Evolutionary conservation across 257 asterid species (phyloP).

Genomic region (Linderniella brevidens): DNA sequence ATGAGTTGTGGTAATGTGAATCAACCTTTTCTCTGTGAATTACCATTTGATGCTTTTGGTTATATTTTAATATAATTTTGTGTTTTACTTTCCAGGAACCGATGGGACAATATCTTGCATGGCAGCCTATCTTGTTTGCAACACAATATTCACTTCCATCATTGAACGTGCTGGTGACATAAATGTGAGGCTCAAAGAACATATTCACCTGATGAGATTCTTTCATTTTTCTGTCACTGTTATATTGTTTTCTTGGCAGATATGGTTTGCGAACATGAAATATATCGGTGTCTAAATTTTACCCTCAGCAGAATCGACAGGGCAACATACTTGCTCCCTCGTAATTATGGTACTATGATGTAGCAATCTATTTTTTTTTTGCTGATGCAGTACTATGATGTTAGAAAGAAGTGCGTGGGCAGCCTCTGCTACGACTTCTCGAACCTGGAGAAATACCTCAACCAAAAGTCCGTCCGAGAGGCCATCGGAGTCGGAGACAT

Average conservation of each 20-base stretch:
- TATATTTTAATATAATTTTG: background rate
- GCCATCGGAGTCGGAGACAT: slow-evolving; percentile 36
- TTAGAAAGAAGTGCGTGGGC: slow-evolving; percentile 42
- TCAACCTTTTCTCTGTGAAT: too few relatives aligned
- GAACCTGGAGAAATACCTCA: slow-evolving; percentile 30
- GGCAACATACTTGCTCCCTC: too few relatives aligned
- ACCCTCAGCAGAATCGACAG: too few relatives aligned
- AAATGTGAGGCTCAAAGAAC: slow-evolving; percentile 26
- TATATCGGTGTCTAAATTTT: too few relatives aligned
- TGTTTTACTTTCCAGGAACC: slow-evolving; percentile 28
- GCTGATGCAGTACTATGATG: slow-evolving; percentile 29
- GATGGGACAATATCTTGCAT: slow-evolving; percentile 43
- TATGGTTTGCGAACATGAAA: too few relatives aligned
- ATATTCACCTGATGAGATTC: background rate
- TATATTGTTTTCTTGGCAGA: too few relatives aligned
- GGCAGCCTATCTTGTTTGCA: slow-evolving; percentile 53
- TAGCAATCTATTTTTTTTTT: background rate
- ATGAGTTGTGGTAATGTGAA: too few relatives aligned
- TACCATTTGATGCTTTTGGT: too few relatives aligned
- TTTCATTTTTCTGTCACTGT: too few relatives aligned
- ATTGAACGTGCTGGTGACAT: slow-evolving; percentile 29
- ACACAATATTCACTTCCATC: slow-evolving; percentile 29
- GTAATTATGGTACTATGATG: too few relatives aligned
- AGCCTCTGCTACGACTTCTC: slow-evolving; percentile 47
- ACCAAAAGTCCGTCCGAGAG: slow-evolving; percentile 22